phyloP scores from a whole-genome alignment of 176 grass and related monocot species.

The Ampelocalamus luodianensis region DNA sequence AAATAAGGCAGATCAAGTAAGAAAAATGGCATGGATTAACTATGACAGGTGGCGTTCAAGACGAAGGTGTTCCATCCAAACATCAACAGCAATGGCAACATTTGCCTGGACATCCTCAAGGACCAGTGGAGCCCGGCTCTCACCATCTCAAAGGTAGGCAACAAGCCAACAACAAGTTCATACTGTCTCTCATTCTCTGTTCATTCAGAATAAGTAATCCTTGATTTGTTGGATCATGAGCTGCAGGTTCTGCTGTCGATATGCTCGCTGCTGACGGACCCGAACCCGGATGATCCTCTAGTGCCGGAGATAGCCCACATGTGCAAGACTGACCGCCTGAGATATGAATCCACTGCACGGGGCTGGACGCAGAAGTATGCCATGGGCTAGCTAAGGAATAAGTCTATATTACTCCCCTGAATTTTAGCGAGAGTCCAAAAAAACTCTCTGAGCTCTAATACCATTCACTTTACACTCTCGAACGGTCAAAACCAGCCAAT shows the following conservation, averaged over 20 bases:
- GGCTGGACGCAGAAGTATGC: constrained; percentile 79
- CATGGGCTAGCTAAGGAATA: constrained; percentile 63
- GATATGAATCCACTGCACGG: constrained; percentile 75
- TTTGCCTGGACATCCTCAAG: constrained; percentile 91
- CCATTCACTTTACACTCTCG: too few species aligned
- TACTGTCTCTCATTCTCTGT: neutral
- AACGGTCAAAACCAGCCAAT: too few species aligned
- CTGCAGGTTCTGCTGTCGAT: constrained; percentile 72
- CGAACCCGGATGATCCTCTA: constrained; percentile 79
- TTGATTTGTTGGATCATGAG: neutral
- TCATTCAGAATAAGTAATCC: neutral
- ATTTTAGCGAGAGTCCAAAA: too few species aligned
- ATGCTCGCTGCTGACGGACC: constrained; percentile 83
- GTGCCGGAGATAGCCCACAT: constrained; percentile 93
- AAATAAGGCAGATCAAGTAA: neutral
- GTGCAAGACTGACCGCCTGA: constrained; percentile 69
- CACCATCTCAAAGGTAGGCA: constrained; percentile 70
- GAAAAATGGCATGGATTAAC: neutral
- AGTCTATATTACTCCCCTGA: too few species aligned
- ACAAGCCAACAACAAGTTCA: too few species aligned
- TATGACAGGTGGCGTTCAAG: constrained; percentile 64
- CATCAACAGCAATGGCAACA: constrained; percentile 88
- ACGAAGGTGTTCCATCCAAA: constrained; percentile 90
- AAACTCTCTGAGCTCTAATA: too few species aligned
- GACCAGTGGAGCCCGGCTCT: constrained; percentile 87